A percentile compares a stretch with the other conserved stretches of the same genome.
Evolutionary conservation across 2,329 filamentous ascomycete genomes (phyloP).

Genomic region (Colletotrichum sp.): DNA sequence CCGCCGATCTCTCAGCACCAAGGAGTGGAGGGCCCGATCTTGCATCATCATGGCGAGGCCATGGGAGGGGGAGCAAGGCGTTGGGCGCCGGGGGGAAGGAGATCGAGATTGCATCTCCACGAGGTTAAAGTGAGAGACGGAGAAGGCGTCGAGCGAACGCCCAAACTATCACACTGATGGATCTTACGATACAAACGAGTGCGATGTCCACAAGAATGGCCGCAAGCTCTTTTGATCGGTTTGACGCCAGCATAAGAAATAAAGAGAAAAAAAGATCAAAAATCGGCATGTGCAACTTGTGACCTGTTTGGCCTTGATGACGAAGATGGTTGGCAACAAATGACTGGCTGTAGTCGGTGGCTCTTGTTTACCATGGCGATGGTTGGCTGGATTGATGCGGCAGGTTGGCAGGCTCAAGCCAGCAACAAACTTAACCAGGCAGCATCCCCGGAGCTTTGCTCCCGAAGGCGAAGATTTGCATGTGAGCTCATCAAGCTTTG

Average conservation of each 20-base stretch:
- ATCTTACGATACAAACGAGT: constrained; percentile 20
- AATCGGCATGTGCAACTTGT: background rate
- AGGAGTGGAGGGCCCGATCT: constrained; percentile 63
- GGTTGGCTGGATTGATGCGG: background rate
- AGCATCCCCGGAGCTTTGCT: constrained; percentile 12
- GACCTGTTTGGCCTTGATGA: constrained; percentile 12
- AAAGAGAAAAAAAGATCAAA: constrained; percentile 15
- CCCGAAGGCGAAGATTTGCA: constrained; percentile 20
- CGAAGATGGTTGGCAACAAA: background rate
- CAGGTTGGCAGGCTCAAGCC: constrained; percentile 5
- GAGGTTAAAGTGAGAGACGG: constrained; percentile 75
- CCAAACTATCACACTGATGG: constrained; percentile 36
- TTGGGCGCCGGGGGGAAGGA: constrained; percentile 1
- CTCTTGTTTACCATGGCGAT: background rate
- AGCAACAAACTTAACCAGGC: constrained; percentile 10
- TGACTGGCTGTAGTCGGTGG: background rate
- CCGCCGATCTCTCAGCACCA: constrained; percentile 69
- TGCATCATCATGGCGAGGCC: constrained; percentile 16
- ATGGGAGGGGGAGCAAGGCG: constrained; percentile 3
- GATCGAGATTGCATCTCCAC: constrained; percentile 55
- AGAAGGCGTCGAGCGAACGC: constrained; percentile 68
- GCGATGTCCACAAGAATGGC: constrained; percentile 9
- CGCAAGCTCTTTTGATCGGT: constrained; percentile 15
- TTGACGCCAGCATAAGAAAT: constrained; percentile 12
- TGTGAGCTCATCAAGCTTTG: constrained; percentile 20